Base-by-base conservation (phyloP, 2,329 filamentous ascomycete genomes). In the Drechslerella dactyloides region DNA sequence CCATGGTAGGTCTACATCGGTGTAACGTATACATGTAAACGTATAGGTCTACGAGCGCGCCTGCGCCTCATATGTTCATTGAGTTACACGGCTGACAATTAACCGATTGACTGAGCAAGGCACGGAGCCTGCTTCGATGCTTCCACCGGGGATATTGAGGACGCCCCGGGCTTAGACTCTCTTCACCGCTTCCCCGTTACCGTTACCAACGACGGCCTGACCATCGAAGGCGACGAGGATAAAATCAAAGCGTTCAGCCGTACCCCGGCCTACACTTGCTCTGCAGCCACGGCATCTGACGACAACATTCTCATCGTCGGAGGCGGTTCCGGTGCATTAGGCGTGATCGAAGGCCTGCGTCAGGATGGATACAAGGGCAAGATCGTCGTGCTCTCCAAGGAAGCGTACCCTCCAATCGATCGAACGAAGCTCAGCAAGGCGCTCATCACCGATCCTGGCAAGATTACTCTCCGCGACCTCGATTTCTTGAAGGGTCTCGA, bases 391-490 rank as follows among this genome's bases (percentile, higher is more conserved):
- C 87, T 99, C 76, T 88, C 90, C 11, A 88, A 86, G 74, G 94
- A 99, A 80, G 89, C 90, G 21, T 89, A 94, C 78, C 84, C 89
- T 35, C 93, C 93, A 33, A 93, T 97, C 76, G 94, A 99, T 81
- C 87, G 94, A 19, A 91, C 94, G 10, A 97, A 97, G 83, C 85
- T 99, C 46, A 97, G 93, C 78, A 99, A 99, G 81, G 91, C 93
- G 0, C 84, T 99, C 11, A 85, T 97, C 73, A 86, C 90, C 5
- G 93, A 99, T 78, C 80, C 87, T 0, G 84, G 85, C 50, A 96
- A 96, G 81, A 81, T 96, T 48, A 87, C 89, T 46, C 89, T 88
- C 84, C 85, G 94, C 73, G 85, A 90, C 59, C 84, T 87, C 74
- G 86, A 88, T 35, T 97, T 90, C 85, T 97, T 90, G 80, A 87